Evolutionary conservation across 345 rosid species (phyloP).

Genomic region (Eucalyptus dawsonii): DNA sequence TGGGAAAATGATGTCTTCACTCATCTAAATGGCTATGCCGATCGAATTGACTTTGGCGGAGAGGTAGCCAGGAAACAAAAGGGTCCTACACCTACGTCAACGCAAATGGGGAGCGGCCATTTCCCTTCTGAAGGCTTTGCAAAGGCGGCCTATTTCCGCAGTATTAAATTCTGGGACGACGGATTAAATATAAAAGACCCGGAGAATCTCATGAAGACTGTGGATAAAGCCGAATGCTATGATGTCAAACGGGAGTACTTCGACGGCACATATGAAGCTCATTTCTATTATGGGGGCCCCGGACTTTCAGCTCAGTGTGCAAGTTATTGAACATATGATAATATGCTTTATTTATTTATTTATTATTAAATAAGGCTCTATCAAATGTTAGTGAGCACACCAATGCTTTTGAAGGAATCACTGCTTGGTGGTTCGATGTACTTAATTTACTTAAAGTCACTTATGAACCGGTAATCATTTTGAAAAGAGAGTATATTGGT

Average conservation of each 20-base stretch:
- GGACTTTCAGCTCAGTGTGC: neutral
- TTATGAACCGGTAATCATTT: neutral
- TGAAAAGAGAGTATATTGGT: neutral
- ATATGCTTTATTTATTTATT: too few relatives aligned
- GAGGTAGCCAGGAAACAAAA: rapidly evolving
- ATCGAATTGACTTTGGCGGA: neutral
- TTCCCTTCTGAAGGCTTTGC: neutral
- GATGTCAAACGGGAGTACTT: rapidly evolving
- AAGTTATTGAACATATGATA: neutral
- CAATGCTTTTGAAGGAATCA: neutral
- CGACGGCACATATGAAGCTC: rapidly evolving
- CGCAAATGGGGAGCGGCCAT: neutral
- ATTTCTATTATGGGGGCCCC: neutral
- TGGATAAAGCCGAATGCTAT: neutral
- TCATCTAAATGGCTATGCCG: neutral
- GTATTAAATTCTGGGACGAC: neutral
- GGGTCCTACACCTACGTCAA: rapidly evolving
- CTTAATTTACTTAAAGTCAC: neutral
- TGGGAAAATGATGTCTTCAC: neutral
- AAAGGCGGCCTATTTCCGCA: neutral
- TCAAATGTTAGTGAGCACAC: neutral
- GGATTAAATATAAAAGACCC: neutral
- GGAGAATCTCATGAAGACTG: rapidly evolving
- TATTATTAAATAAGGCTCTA: neutral
- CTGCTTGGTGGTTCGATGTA: neutral